Base-by-base conservation (phyloP, 148 eudicot genomes). In the Fagopyrum esculentum region DNA sequence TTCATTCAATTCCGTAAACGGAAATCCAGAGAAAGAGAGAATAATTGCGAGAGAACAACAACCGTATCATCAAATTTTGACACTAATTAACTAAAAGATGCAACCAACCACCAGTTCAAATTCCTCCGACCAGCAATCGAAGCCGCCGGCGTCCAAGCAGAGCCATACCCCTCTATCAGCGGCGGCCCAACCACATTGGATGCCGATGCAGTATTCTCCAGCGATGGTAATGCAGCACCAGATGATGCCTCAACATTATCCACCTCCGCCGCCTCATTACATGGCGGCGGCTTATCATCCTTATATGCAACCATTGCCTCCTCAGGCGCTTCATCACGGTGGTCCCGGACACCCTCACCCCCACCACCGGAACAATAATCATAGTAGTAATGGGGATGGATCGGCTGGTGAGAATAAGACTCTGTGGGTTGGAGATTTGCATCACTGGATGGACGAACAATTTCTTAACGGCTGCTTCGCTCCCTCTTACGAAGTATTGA, bases 161-260 rank as follows among this genome's bases (percentile, higher is more conserved):
- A 54, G 45, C 0, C 72, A 73, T 10, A 79, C 76, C 11, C 66
- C 57, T 17, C 12, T 17, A 3, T 30, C 71, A 43, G 77, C 75
- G 71, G 71, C 54, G 71, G 29, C 6, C 68, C 73, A 29, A 52
- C 83, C 61, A 40, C 88, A 81, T 64, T 86, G 87, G 90, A 77
- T 84, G 86, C 73, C 88, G 81, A 85, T 85, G 82, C 98, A 87
- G 66, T 95, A 87, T 71, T 97, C 96, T 75, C 88, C 93, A 19
- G 92, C 92, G n/a, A 89, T 95, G 92, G 89, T 92, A 88, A 95
- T 95, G 97, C 98, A 78, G 80, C 97, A 89, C 30, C 93, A 86
- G 75, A 90, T 93, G 96, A 88, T 90, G 83, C 89, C 89, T 44
- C 84, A 84, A 61, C 90, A 87, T 71, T 91, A 90, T 81, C 85